phyloP scores from a whole-genome alignment of 2,329 filamentous ascomycete genomes.

The Lachnellula hyalina region DNA sequence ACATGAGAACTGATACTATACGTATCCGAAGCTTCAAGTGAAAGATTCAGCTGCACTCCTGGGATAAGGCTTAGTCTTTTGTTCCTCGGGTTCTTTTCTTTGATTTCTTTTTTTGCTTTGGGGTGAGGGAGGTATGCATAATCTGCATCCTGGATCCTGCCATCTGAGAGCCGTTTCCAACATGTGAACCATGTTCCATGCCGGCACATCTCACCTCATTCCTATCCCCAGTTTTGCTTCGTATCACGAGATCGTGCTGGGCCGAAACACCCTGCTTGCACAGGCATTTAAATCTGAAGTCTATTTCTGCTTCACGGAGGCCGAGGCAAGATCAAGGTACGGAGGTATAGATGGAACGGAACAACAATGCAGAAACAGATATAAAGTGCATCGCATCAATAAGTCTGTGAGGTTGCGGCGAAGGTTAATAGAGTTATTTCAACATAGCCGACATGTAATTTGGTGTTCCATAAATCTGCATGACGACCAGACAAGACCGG shows the following conservation, averaged over 20 bases:
- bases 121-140: constrained; percentile 1
- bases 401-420: constrained; percentile 2
- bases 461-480: constrained; percentile 12
- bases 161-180: neutral
- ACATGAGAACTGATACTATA: neutral
- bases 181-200: neutral
- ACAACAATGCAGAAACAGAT: neutral
- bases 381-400: neutral
- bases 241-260: constrained; percentile 7
- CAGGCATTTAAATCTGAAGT: neutral
- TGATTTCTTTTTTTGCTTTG: neutral
- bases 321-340: neutral
- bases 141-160: neutral
- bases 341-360: neutral
- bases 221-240: neutral
- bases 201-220: neutral
- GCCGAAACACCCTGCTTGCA: constrained; percentile 13
- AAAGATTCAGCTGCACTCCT: neutral
- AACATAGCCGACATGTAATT: neutral
- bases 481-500: neutral
- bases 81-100: neutral
- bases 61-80: neutral
- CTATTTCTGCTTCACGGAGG: neutral
- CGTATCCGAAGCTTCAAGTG: neutral
- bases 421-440: constrained; percentile 4